Conservation (phyloP, 2,329 filamentous ascomycete species). For the Aspergillus versicolor region DNA sequence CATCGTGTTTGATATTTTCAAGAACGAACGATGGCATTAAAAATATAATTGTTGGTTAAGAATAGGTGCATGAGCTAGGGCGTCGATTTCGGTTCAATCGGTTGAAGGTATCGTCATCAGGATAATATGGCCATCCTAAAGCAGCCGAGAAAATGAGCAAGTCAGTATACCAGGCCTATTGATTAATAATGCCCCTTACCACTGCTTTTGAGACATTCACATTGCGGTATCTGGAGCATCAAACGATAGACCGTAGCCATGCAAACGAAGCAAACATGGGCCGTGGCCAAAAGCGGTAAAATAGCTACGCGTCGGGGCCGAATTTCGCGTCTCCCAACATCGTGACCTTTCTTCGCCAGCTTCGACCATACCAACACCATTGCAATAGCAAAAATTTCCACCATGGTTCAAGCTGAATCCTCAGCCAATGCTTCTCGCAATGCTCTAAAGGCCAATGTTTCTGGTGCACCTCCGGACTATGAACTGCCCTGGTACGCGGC, state of each 20-base stretch:
- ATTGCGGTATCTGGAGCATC: neutral
- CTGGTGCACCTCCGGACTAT: slow-evolving; percentile 44
- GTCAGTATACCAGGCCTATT: neutral
- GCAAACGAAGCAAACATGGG: slow-evolving; percentile 8
- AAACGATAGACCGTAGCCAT: neutral
- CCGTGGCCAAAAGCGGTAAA: slow-evolving; percentile 4
- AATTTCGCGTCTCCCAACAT: slow-evolving; percentile 28
- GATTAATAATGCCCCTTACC: neutral
- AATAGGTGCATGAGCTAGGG: neutral
- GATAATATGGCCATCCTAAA: neutral
- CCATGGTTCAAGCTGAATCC: slow-evolving; percentile 49
- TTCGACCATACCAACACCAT: neutral
- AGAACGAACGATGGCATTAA: neutral
- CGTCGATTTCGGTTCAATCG: neutral
- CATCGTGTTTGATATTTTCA: slow-evolving; percentile 18
- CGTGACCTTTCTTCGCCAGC: neutral
- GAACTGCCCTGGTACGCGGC: slow-evolving; percentile 49
- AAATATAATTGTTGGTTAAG: neutral
- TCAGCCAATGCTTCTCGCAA: slow-evolving; percentile 45
- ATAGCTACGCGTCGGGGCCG: slow-evolving; percentile 25
- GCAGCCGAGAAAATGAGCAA: neutral
- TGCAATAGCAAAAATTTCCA: slow-evolving; percentile 7
- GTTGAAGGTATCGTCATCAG: neutral
- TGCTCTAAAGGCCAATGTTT: slow-evolving; percentile 39
- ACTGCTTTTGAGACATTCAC: neutral